Percentiles rank a stretch among this genome's conserved stretches.
phyloP scores from a whole-genome alignment of 352 stramenopile genomes.

The Thraustotheca clavata region DNA sequence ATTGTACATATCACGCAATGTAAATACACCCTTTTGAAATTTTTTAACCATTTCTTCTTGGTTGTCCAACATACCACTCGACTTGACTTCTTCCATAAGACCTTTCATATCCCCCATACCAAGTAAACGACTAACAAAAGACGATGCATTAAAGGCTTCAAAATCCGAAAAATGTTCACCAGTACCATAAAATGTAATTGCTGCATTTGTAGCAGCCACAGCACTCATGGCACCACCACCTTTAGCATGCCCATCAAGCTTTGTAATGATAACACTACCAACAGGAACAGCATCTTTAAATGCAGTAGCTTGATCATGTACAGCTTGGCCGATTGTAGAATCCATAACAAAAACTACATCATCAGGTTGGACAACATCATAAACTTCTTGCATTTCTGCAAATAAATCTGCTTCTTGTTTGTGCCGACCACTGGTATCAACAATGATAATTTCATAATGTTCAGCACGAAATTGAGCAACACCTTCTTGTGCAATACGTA shows the following conservation, averaged over 20 bases:
- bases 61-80: constrained; percentile 83
- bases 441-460: constrained; percentile 98
- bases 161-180: constrained; percentile 98
- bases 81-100: constrained; percentile 92
- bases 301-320: constrained; percentile 93
- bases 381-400: constrained; percentile 98
- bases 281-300: constrained; percentile 96
- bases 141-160: constrained; percentile 96
- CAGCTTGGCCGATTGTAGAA: constrained; percentile 97
- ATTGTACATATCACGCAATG: constrained; percentile 98
- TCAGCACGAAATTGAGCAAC: constrained; percentile 95
- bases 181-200: constrained; percentile 98
- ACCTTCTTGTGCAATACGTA: constrained; percentile 96
- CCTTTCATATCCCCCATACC: constrained; percentile 97
- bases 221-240: constrained; percentile 96
- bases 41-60: constrained; percentile 96
- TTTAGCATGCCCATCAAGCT: constrained; percentile 99
- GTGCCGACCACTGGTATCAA: constrained; percentile 98
- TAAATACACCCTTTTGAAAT: constrained; percentile 96
- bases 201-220: constrained; percentile 94
- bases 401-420: constrained; percentile 98
- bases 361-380: constrained; percentile 91
- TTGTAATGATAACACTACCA: constrained; percentile 98
- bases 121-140: constrained; percentile 97
- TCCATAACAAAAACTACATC: constrained; percentile 99